phyloP scores from a whole-genome alignment of 192 early-diverging fungal species.

The Podila epigama region DNA sequence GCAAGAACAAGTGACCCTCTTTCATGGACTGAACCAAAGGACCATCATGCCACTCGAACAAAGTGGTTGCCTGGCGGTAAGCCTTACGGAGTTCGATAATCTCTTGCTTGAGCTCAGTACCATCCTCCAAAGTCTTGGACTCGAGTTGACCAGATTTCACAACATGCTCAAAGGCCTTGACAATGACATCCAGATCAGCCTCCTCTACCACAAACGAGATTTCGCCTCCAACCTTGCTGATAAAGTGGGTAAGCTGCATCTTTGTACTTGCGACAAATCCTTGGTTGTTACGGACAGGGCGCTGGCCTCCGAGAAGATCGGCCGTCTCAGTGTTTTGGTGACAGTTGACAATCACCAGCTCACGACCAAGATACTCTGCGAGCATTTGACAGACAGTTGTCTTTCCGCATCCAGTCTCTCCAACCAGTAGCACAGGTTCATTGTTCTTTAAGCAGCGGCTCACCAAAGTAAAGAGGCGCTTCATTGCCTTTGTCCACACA shows the following conservation, averaged over 20 bases:
- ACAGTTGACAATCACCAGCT: slow-evolving; percentile 92
- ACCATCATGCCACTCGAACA: slow-evolving; percentile 98
- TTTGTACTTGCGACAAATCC: slow-evolving; percentile 59
- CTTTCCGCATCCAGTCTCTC: slow-evolving; percentile 99
- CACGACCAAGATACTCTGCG: slow-evolving; percentile 64
- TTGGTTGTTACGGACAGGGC: slow-evolving; percentile 84
- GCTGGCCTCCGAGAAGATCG: slow-evolving; percentile 93
- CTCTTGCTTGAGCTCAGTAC: slow-evolving; percentile 17
- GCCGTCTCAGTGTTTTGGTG: slow-evolving; percentile 96
- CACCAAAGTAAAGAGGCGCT: slow-evolving; percentile 86
- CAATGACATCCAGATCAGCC: slow-evolving; percentile 34
- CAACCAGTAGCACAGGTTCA: slow-evolving; percentile 95
- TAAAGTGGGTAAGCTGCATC: slow-evolving; percentile 42
- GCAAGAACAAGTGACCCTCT: slow-evolving; percentile 85
- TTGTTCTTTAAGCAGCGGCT: slow-evolving; percentile 77
- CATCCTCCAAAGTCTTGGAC: slow-evolving; percentile 21
- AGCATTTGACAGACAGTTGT: slow-evolving; percentile 98
- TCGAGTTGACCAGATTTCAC: slow-evolving; percentile 30
- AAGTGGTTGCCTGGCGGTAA: slow-evolving; percentile 56
- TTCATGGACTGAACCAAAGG: slow-evolving; percentile 92
- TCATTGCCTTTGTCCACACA: slow-evolving; percentile 97
- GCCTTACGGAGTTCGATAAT: slow-evolving; percentile 25
- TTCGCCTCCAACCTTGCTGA: slow-evolving; percentile 15
- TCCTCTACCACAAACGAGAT: slow-evolving; percentile 24
- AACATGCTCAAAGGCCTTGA: slow-evolving; percentile 36